A percentile compares a stretch with the other conserved stretches of the same genome.
These are phyloP conservation scores for Endotrypanum monterogeii DNA, from an alignment of 208 protist genomes.

Conservation along the genomic window DNA sequence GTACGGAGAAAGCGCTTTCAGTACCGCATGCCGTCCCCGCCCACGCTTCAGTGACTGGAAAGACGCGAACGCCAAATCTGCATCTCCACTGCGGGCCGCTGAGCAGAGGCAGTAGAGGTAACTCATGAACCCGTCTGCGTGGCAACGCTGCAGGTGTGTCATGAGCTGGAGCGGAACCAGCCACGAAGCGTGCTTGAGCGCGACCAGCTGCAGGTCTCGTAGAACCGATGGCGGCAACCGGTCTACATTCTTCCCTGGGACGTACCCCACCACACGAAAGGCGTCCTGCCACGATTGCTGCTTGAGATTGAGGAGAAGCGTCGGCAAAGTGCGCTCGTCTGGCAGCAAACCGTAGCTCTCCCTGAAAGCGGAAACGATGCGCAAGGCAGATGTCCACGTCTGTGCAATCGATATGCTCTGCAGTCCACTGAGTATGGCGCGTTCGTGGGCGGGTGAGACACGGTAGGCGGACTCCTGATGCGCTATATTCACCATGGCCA, in stretches of 20 bases:
- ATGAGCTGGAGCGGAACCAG: slow-evolving; percentile 47
- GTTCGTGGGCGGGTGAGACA: slow-evolving; percentile 60
- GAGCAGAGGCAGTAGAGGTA: slow-evolving; percentile 81
- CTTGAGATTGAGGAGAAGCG: slow-evolving; percentile 66
- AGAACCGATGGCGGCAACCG: slow-evolving; percentile 33
- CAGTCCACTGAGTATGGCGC: slow-evolving; percentile 58
- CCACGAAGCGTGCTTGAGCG: slow-evolving; percentile 70
- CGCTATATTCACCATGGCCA: slow-evolving; percentile 43
- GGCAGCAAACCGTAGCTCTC: slow-evolving; percentile 29
- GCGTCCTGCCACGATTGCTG: slow-evolving; percentile 69
- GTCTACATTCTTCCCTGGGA: slow-evolving; percentile 9
- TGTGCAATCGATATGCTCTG: slow-evolving; percentile 63
- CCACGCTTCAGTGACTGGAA: slow-evolving; percentile 28
- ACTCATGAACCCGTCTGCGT: slow-evolving; percentile 69
- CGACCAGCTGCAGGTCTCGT: slow-evolving; percentile 73
- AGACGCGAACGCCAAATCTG: slow-evolving; percentile 18
- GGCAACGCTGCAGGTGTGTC: slow-evolving; percentile 21
- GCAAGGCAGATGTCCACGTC: slow-evolving; percentile 61
- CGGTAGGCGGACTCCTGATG: slow-evolving; percentile 27
- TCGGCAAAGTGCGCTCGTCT: slow-evolving; percentile 49
- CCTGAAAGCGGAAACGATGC: slow-evolving; percentile 38
- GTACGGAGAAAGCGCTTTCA: slow-evolving; percentile 31
- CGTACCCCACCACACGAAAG: slow-evolving; percentile 64
- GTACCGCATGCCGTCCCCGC: slow-evolving; percentile 14
- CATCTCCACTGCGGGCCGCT: slow-evolving; percentile 45